phyloP scores from a whole-genome alignment of 2,329 filamentous ascomycete genomes.

The Shiraia sp. region DNA sequence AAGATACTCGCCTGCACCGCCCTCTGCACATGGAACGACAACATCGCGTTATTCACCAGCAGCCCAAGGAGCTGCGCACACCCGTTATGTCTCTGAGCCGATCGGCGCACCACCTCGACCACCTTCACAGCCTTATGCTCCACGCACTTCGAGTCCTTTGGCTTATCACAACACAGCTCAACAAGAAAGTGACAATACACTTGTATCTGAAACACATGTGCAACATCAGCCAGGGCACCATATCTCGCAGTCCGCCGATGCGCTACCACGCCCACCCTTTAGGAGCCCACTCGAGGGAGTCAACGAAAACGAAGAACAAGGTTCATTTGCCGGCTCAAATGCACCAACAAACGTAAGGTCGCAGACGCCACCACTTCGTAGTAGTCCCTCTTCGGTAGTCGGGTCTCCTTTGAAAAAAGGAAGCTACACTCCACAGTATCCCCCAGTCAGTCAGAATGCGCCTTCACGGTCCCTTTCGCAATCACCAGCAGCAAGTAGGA shows the following conservation, averaged over 20 bases:
- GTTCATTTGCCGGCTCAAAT: slow-evolving; percentile 13
- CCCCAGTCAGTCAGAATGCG: slow-evolving; percentile 26
- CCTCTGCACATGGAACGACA: slow-evolving; percentile 35
- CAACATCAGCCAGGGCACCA: slow-evolving; percentile 26
- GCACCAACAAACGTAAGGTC: slow-evolving; percentile 30
- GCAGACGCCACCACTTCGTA: slow-evolving; percentile 39
- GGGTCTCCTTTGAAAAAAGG: slow-evolving; percentile 46
- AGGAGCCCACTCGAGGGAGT: slow-evolving; percentile 38
- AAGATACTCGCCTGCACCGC: slow-evolving; percentile 50
- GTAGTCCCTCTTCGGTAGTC: slow-evolving; percentile 37
- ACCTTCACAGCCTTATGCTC: slow-evolving; percentile 59
- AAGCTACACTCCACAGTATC: slow-evolving; percentile 56
- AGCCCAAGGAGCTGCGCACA: slow-evolving; percentile 38
- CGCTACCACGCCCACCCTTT: slow-evolving; percentile 27
- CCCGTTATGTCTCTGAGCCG: slow-evolving; percentile 45
- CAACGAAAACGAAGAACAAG: slow-evolving; percentile 38
- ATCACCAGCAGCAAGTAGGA: slow-evolving; percentile 60
- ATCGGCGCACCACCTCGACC: slow-evolving; percentile 35
- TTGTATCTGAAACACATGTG: slow-evolving; percentile 7
- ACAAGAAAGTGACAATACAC: slow-evolving; percentile 21
- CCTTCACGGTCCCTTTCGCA: slow-evolving; percentile 59
- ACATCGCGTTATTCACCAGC: slow-evolving; percentile 45
- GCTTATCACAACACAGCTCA: slow-evolving; percentile 53
- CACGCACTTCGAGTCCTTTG: slow-evolving; percentile 67
- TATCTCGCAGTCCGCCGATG: slow-evolving; percentile 32